These are phyloP conservation scores for Paramarasmius palmivorus DNA, from an alignment of 1,284 basidiomycete species.

Conservation along the genomic window DNA sequence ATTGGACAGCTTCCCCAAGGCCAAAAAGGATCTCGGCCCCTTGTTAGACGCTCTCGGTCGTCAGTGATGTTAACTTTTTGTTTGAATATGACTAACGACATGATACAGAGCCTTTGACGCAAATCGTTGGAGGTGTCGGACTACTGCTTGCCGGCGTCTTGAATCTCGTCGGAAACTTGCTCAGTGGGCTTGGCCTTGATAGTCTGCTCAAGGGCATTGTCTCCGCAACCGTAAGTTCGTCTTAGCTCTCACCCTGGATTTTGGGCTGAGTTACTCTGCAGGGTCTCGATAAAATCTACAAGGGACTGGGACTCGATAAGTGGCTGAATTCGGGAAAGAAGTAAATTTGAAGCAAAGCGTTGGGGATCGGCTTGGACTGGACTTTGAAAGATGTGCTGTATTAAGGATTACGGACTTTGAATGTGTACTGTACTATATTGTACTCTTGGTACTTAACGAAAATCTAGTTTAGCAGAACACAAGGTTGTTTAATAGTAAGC, in stretches of 20 bases:
- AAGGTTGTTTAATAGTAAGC: too few relatives aligned
- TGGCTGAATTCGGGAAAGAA: slow-evolving; percentile 17
- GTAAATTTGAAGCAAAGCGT: background rate
- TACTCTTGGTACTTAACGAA: too few relatives aligned
- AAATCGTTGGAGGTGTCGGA: slow-evolving; percentile 16
- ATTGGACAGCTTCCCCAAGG: slow-evolving; percentile 36
- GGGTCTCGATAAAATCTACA: slow-evolving; percentile 32
- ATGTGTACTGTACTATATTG: too few relatives aligned
- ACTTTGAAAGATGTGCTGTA: background rate
- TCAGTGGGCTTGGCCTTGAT: slow-evolving; percentile 22
- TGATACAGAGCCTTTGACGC: slow-evolving; percentile 13
- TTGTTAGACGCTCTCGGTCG: slow-evolving; percentile 30
- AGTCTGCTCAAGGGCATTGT: slow-evolving; percentile 21
- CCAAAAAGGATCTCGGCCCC: slow-evolving; percentile 38
- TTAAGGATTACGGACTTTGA: too few relatives aligned
- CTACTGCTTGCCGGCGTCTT: slow-evolving; percentile 21
- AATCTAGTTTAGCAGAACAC: too few relatives aligned
- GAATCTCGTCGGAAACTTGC: slow-evolving; percentile 20
- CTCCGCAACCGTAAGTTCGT: slow-evolving; percentile 10
- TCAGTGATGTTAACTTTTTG: background rate
- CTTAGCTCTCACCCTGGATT: background rate
- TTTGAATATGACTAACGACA: background rate
- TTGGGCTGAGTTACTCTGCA: background rate
- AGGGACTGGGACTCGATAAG: slow-evolving; percentile 28
- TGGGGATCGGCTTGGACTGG: background rate